Base-by-base conservation (phyloP, 495 filamentous ascomycete genomes). In the Penicillium coprophilum region DNA sequence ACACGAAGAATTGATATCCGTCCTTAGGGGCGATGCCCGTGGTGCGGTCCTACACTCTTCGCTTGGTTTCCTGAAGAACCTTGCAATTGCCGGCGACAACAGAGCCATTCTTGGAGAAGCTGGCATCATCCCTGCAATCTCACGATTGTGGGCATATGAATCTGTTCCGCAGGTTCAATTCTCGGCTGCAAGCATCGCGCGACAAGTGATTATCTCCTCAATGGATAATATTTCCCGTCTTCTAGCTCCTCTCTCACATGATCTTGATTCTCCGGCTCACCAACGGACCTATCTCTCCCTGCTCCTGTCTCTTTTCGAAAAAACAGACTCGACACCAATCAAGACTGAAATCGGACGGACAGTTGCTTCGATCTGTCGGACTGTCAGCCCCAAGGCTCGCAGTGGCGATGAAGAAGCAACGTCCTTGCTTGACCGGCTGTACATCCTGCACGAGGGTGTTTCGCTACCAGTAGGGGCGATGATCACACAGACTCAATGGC, bases 51-150 rank as follows among this genome's bases (percentile, higher is more conserved):
- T 88, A 3, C 87, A 91, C 66, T 80, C 87, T 9, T 74, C 78
- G 5, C 76, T 91, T 8, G 81, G 87, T n/a, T 90, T 92, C 60
- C 72, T 92, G 51, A 92, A 90, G 63, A 93, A 94, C 61, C 77
- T 93, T 3, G 86, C 88, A 32, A 85, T 93, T 53, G 82, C 87
- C 2, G 64, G 75, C 9, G 71, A 73, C 6, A 91, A 92, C 61
- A 89, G 87, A 53, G 50, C 70, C 28, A 59, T 68, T 9, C 68
- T 93, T 5, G 88, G 82, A 8, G 63, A 77, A 11, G 73, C 80
- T 0, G 82, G 79, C 0, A 73, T 84, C 1, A 68, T 80, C 6
- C 62, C 73, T 24, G 71, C 80, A 1, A 76, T 90, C 20, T 82
- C 87, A 2, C 74, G 71, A 0, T 71, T 91, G 43, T 87, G 87